These are phyloP conservation scores for Exophiala xenobiotica DNA, from an alignment of 2,329 filamentous ascomycete genomes.

Conservation along the genomic window DNA sequence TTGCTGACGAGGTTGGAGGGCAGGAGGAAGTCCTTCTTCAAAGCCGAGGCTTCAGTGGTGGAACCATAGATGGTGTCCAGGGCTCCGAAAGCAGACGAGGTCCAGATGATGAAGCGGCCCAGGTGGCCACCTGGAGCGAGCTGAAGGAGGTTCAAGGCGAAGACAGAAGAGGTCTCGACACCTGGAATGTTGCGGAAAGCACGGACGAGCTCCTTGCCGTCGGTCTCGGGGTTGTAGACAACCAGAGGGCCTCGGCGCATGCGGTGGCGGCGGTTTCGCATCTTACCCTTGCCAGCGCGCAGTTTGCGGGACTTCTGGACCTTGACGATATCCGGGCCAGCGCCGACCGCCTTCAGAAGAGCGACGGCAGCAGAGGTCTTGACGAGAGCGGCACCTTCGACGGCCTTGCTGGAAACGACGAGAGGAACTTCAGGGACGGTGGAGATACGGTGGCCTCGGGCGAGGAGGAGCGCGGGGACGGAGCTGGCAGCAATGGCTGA, in stretches of 20 bases:
- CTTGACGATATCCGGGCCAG: slow-evolving; percentile 88
- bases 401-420: slow-evolving; percentile 87
- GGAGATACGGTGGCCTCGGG: slow-evolving; percentile 94
- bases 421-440: slow-evolving; percentile 94
- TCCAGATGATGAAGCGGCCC: slow-evolving; percentile 97
- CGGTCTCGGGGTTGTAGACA: slow-evolving; percentile 93
- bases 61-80: slow-evolving; percentile 96
- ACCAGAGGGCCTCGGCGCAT: slow-evolving; percentile 97
- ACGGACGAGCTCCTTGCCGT: slow-evolving; percentile 88
- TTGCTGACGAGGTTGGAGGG: slow-evolving; percentile 90
- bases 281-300: slow-evolving; percentile 97
- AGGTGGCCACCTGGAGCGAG: slow-evolving; percentile 98
- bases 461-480: slow-evolving; percentile 89
- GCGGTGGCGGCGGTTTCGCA: slow-evolving; percentile 92
- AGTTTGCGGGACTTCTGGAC: slow-evolving; percentile 96
- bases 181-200: slow-evolving; percentile 99
- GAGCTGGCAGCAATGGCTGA: slow-evolving; percentile 96
- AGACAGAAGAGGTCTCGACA: slow-evolving; percentile 94
- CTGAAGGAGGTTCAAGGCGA: slow-evolving; percentile 96
- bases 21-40: slow-evolving; percentile 99
- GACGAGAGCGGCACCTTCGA: slow-evolving; percentile 73
- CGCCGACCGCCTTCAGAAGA: slow-evolving; percentile 88
- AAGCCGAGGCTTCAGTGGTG: slow-evolving; percentile 80
- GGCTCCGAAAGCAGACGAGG: slow-evolving; percentile 92
- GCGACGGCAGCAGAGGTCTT: slow-evolving; percentile 86